Conservation (phyloP, 2,329 filamentous ascomycete species). For the Dactylella cylindrospora region DNA sequence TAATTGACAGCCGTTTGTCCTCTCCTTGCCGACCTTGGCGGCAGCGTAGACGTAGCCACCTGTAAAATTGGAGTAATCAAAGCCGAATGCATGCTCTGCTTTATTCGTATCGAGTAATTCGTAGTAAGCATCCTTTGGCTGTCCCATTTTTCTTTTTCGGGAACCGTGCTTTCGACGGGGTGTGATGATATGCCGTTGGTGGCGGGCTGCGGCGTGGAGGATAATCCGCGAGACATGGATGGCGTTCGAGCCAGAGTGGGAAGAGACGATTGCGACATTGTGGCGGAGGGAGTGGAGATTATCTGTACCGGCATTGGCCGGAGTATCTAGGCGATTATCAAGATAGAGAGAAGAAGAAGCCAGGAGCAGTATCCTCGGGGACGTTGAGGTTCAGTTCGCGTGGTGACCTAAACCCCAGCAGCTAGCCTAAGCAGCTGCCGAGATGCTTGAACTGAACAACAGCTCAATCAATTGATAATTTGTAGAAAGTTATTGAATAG, state of each 20-base stretch:
- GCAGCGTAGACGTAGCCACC: slow-evolving; percentile 42
- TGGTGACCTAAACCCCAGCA: no score
- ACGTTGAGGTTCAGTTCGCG: no score
- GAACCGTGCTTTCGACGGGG: neutral
- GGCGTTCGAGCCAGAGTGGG: slow-evolving; percentile 25
- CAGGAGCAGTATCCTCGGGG: no score
- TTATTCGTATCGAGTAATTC: slow-evolving; percentile 47
- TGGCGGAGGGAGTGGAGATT: no score
- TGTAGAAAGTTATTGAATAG: no score
- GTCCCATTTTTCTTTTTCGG: neutral
- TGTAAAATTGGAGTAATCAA: slow-evolving; percentile 47
- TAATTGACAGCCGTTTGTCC: slow-evolving; percentile 97
- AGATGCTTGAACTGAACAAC: no score
- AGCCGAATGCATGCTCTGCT: slow-evolving; percentile 45
- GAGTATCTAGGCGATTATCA: no score
- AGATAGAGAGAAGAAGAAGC: no score
- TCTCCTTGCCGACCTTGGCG: slow-evolving; percentile 69
- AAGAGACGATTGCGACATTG: no score
- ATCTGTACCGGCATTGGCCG: no score
- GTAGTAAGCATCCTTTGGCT: slow-evolving; percentile 46
- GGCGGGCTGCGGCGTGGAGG: slow-evolving; percentile 23
- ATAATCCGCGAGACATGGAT: slow-evolving; percentile 9
- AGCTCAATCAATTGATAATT: no score
- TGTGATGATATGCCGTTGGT: slow-evolving; percentile 15
- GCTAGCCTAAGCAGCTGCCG: no score